Evolutionary conservation across 306 rosid species (phyloP), one percentile per base, ranked within the genome.

Genomic region (Fragaria iinumae): DNA sequence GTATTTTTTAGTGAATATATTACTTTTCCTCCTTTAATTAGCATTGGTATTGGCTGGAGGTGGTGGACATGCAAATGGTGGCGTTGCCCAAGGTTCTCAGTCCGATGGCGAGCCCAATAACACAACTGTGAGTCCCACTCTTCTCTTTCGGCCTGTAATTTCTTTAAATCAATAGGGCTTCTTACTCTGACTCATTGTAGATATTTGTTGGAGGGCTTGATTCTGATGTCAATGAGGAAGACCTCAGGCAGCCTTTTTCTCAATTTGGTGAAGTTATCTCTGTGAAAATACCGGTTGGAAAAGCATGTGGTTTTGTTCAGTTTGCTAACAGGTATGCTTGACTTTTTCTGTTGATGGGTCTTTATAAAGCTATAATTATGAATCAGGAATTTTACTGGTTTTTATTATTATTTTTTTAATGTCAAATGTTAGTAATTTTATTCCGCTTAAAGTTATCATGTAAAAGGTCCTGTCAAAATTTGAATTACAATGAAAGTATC

Each of bases 191-290:
- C 73, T 77, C 73, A 67, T 83, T 59, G 57, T 82, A 95, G 99
- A 92, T 95, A 79, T 95, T 95, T 86, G 99, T 95, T 79, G 99
- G 99, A 43, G 99, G 99, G 71, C 97, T 95, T 72, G 99, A 92
- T 85, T 92, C 99, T 81, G 99, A 95, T 79, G 90, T 86, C 43
- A 79, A 81, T 76, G 99, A 95, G 72, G 97, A 95, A 73, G 97
- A 89, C 80, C 99, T 95, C 52, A 87, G 92, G 85, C 99, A 89
- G 68, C 89, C 96, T 43, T 95, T 95, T 88, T 88, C 89, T 77
- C 88, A 90, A 71, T 95, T 87, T 60, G 99, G 99, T 50, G 99
- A 90, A 68, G 90, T 95, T 84, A 75, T 92, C 78, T 95, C 99
- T 27, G 97, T 95, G 80, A 95, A 95, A 80, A 95, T 95, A 75